Evolutionary conservation across 345 rosid genomes (phyloP).

Genomic region (Diplotaxis tenuifolia): DNA sequence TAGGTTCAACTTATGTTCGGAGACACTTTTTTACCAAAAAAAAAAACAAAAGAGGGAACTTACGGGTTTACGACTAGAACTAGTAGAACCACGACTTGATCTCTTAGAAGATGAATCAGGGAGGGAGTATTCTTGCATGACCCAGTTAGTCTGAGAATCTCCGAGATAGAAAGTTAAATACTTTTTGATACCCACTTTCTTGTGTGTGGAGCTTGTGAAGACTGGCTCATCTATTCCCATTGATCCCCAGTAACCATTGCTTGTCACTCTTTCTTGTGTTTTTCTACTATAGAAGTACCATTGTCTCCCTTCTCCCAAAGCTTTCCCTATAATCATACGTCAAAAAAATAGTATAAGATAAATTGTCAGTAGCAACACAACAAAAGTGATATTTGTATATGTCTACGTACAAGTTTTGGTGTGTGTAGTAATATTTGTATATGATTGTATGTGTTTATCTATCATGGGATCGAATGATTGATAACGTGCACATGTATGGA

Average conservation of each 20-base stretch:
- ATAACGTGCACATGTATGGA: slow-evolving; percentile 34
- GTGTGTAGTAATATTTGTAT: slow-evolving; percentile 13
- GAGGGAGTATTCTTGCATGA: slow-evolving; percentile 81
- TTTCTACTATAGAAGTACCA: slow-evolving; percentile 88
- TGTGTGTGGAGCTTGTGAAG: slow-evolving; percentile 38
- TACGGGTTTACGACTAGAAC: slow-evolving; percentile 41
- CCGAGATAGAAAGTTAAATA: slow-evolving; percentile 56
- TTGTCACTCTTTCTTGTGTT: slow-evolving; percentile 56
- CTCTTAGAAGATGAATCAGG: slow-evolving; percentile 51
- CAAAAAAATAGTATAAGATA: background rate
- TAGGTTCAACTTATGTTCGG: too few relatives aligned
- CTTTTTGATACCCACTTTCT: slow-evolving; percentile 67
- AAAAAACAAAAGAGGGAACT: slow-evolving; percentile 16
- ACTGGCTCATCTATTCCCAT: slow-evolving; percentile 70
- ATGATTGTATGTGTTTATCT: slow-evolving; percentile 16
- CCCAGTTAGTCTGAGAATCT: slow-evolving; percentile 72
- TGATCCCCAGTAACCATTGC: slow-evolving; percentile 76
- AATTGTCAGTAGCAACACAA: background rate
- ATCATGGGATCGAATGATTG: slow-evolving; percentile 33
- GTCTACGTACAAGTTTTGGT: slow-evolving; percentile 2
- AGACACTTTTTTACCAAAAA: too few relatives aligned
- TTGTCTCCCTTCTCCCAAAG: slow-evolving; percentile 78
- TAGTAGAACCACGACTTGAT: slow-evolving; percentile 38
- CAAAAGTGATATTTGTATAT: slow-evolving; percentile 7
- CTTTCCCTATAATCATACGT: slow-evolving; percentile 55